Evolutionary conservation across 208 protist genomes (phyloP).

Genomic region (Trypanosoma theileri): DNA sequence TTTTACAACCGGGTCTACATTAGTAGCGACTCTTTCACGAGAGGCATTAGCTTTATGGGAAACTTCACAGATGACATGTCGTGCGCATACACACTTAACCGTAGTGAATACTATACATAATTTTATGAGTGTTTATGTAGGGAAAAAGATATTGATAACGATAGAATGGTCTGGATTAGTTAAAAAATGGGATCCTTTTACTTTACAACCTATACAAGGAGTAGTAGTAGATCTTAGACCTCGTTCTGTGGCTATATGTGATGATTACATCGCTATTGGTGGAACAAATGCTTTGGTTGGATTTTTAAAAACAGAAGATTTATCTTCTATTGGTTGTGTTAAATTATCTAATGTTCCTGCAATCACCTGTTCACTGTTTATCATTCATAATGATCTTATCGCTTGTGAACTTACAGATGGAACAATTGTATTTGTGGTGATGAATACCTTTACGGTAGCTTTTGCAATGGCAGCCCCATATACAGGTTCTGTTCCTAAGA

Average conservation of each 20-base stretch:
- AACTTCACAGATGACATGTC: conserved; percentile 16
- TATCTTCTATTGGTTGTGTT: conserved; percentile 27
- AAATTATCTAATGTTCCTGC: conserved; percentile 12
- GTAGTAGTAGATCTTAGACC: conserved; percentile 16
- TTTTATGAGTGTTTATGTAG: conserved; percentile 24
- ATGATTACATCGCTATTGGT: conserved; percentile 23
- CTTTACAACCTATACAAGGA: conserved; percentile 2
- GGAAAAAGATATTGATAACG: conserved; percentile 11
- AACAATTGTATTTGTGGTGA: conserved; percentile 32
- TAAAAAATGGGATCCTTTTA: conserved; percentile 14
- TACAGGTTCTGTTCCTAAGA: conserved; percentile 3
- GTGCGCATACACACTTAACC: conserved; percentile 13
- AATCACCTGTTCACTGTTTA: conserved; percentile 14
- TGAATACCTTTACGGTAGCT: conserved; percentile 31
- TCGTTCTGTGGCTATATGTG: conserved; percentile 11
- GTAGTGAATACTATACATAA: background rate
- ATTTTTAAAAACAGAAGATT: conserved; percentile 19
- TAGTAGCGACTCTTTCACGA: conserved; percentile 17
- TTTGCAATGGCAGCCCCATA: conserved; percentile 36
- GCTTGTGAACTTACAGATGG: conserved; percentile 35
- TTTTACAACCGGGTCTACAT: background rate
- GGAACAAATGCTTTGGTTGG: conserved; percentile 19
- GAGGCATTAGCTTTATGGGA: conserved; percentile 31
- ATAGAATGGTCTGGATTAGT: conserved; percentile 22
- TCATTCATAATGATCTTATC: conserved; percentile 27